Base-by-base conservation (phyloP, 2,329 filamentous ascomycete genomes). In the Xylaria sp. region DNA sequence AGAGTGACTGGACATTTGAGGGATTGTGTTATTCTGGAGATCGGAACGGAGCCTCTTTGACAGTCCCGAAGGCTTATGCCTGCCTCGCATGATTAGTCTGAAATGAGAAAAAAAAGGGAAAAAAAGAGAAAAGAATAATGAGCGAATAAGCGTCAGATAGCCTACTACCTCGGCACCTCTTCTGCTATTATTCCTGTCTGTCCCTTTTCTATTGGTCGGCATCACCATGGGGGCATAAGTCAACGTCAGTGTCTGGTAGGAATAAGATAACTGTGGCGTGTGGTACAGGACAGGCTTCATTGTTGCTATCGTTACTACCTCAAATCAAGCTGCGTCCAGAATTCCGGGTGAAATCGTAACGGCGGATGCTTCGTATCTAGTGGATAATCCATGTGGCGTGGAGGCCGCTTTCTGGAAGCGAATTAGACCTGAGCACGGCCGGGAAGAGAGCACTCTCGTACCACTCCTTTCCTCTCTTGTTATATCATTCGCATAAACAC, bases 71-170 rank as follows among this genome's bases (percentile, higher is more conserved):
- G 34, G 48, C 57, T 20, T 41, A 36, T 20, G 53, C 34, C 52
- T 23, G 53, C 30, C 66, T 32, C n/a, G 43, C 34, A n/a, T 65
- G 57, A 65, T 64, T 67, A 60, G 50, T 60, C 57, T 45, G 45
- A 60, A 65, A 52, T 30, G 32, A 45, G 48, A 55, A 34, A 5
- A 13, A 13, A 28, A 32, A 52, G 34, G 6, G 32, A 15, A 52
- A 39, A 15, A 52, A 61, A 34, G 3, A 46, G 4, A 39, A 45
- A 45, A 41, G 9, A 45, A 28, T n/a, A 58, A 58, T 25, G 18
- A 32, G 39, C 60, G 60, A 67, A 67, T 67, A 58, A 62, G 60
- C 30, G 55, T 25, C 12, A 8, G 41, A 60, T 55, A 36, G 62
- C 36, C 46, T 34, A 20, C 32, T 52, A 32, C 12, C 25, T 41